Base-by-base conservation (phyloP, 805 yeast species). In the Ogataea sp. region DNA sequence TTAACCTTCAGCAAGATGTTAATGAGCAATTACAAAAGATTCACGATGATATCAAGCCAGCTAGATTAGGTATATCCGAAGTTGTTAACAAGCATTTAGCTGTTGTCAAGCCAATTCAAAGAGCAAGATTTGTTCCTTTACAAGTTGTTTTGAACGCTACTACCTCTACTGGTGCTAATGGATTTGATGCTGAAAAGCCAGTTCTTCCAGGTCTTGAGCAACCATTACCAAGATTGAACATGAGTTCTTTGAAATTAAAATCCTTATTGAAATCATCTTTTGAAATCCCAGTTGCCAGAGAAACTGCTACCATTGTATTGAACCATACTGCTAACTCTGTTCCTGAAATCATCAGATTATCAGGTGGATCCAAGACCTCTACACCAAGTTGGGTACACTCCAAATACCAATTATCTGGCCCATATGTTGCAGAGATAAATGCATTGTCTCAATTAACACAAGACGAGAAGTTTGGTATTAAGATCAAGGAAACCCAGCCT, bases 321-420 rank as follows among this genome's bases (percentile, higher is more conserved):
- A 60, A 65, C 18, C 61, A 68, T 34, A 59, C 64, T 6, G 51
- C 55, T 41, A 59, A 59, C 11, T 34, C 39, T 17, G 65, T 65
- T 36, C 66, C 68, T 33, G 93, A 84, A 58, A 65, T 83, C 15
- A 60, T 89, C 41, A 75, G 95, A 57, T 70, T 90, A 46, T 76
- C 90, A 21, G 97, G 97, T 35, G 95, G 95, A 36, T 59, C 67
- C 29, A 69, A 71, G 50, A 69, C 80, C 20, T 71, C 79, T 39
- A 71, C 73, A 43, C 89, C 96, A 50, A 76, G 86, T 49, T 93
- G 95, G 93, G 82, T 84, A 33, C 96, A 89, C 57, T 85, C 96
- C 21, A 66, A 73, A 32, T 79, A 68, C 62, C 80, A 80, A 59
- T 62, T 90, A 40, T 59, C 69, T 24, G 76, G 74, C 34, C 63